These are phyloP conservation scores for Dryadomyces quercus-mongolicae DNA, from an alignment of 2,329 filamentous ascomycete species.

Conservation along the genomic window DNA sequence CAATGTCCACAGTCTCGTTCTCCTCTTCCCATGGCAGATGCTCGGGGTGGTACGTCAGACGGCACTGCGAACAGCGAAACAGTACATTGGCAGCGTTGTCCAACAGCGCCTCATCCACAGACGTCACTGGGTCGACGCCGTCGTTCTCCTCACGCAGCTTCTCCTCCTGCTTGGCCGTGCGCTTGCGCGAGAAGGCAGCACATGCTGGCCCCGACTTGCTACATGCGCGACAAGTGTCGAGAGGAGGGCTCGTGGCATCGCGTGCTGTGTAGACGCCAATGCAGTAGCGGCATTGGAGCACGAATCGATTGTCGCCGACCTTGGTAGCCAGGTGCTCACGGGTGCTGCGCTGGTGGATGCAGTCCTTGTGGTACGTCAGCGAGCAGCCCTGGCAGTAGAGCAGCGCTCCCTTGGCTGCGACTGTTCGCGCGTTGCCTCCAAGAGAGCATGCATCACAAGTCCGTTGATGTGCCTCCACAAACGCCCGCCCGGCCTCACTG, in stretches of 20 bases:
- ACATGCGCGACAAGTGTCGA: conserved; percentile 63
- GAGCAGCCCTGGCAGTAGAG: conserved; percentile 89
- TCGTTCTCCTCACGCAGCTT: conserved; percentile 66
- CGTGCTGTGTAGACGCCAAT: conserved; percentile 57
- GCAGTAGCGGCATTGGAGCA: conserved; percentile 84
- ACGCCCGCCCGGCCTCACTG: conserved; percentile 34
- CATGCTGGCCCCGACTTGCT: conserved; percentile 55
- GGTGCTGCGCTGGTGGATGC: conserved; percentile 58
- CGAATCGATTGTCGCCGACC: conserved; percentile 60
- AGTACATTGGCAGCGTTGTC: conserved; percentile 68
- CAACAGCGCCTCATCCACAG: conserved; percentile 49
- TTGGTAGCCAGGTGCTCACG: conserved; percentile 91
- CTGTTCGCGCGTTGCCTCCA: conserved; percentile 31
- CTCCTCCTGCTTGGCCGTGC: conserved; percentile 71
- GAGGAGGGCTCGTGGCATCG: conserved; percentile 55
- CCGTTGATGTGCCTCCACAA: conserved; percentile 56
- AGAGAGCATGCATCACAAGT: conserved; percentile 57
- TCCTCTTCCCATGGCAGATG: conserved; percentile 51
- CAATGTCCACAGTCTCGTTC: conserved; percentile 17
- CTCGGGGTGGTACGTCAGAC: conserved; percentile 69
- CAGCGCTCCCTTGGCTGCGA: conserved; percentile 52
- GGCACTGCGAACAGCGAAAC: conserved; percentile 71
- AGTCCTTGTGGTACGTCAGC: conserved; percentile 68
- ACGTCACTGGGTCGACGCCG: conserved; percentile 63
- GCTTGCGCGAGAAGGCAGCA: conserved; percentile 57